A percentile compares a stretch with the other conserved stretches of the same genome.
Conservation (phyloP, 352 stramenopile species). For the Peronospora belbahrii region DNA sequence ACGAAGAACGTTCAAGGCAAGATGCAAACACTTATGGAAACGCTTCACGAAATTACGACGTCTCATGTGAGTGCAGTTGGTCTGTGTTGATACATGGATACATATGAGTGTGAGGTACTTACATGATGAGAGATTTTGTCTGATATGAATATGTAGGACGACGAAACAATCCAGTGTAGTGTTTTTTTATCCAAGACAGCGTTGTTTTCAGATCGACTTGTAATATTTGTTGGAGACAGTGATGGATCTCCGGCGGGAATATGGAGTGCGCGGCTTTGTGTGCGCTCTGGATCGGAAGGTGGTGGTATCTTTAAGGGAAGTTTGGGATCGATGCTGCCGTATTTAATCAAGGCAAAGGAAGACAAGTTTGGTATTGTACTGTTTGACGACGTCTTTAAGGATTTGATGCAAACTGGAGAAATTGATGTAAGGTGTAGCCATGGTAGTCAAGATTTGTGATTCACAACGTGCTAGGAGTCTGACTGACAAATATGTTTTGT, state of each 20-base stretch:
- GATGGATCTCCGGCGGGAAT: constrained; percentile 49
- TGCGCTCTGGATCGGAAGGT: constrained; percentile 50
- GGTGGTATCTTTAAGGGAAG: constrained; percentile 69
- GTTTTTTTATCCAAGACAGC: constrained; percentile 53
- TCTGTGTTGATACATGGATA: constrained; percentile 4
- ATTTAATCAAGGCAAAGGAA: constrained; percentile 64
- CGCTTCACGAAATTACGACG: constrained; percentile 46
- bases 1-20: constrained; percentile 69
- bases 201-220: constrained; percentile 51
- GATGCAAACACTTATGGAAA: constrained; percentile 59
- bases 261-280: constrained; percentile 53
- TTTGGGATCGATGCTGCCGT: constrained; percentile 68
- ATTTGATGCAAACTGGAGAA: constrained; percentile 34
- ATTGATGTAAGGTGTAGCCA: constrained; percentile 36
- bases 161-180: constrained; percentile 47
- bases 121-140: constrained; percentile 3
- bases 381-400: constrained; percentile 62
- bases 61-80: constrained; percentile 27
- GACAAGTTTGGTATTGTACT: constrained; percentile 62
- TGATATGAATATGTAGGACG: constrained; percentile 36
- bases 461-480: no score
- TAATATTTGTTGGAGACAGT: constrained; percentile 61
- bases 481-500: no score
- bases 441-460: background rate
- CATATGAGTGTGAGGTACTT: no score